Evolutionary conservation across 192 early-diverging fungal species (phyloP), one percentile per base, ranked within the genome.

Genomic region (Podochytrium sp.): DNA sequence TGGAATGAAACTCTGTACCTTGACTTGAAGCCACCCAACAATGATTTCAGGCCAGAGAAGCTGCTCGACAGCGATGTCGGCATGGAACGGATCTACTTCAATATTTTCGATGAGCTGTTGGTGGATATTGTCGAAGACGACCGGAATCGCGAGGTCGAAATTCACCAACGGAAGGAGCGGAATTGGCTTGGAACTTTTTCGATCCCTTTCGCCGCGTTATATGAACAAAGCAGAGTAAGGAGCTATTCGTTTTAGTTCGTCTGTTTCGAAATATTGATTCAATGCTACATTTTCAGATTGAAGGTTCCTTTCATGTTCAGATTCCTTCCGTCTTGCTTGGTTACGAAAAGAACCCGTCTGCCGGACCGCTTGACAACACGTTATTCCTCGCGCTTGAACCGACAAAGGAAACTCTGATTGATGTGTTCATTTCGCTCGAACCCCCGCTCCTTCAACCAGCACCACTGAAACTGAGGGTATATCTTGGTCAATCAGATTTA

Each of bases 371-470:
- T 3, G 77, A 65, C 0, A 71, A 64, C 43, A 27, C 74, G n/a
- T 20, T 70, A 29, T 40, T 80, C 39, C 37, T 74, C 6, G 41
- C 29, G 6, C 66, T 69, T 40, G 75, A 77, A 29, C 39, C 73
- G 7, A 74, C 76, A 35, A 52, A 59, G 27, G 77, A 77, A 6
- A 83, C 81, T 5, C 23, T 79, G 56, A 30, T 86, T 40, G 77
- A 87, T 61, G 32, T 88, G 40, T 88, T 88, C 69, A 86, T 88
- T 32, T 81, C 87, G 29, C 65, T 88, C 0, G 87, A 88, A 25
- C 87, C 87, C 35, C 77, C 81, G 1, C 65, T 88, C 16, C 38
- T 67, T 6, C 83, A 84, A 73, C 84, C 84, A 25, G 42, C 57
- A 1, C 43, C 67, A 20, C 73, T 85, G 14, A 77, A 75, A 7